A percentile compares a stretch with the other conserved stretches of the same genome.
phyloP scores from a whole-genome alignment of 345 rosid genomes.

The Lenwebbia sp. region DNA sequence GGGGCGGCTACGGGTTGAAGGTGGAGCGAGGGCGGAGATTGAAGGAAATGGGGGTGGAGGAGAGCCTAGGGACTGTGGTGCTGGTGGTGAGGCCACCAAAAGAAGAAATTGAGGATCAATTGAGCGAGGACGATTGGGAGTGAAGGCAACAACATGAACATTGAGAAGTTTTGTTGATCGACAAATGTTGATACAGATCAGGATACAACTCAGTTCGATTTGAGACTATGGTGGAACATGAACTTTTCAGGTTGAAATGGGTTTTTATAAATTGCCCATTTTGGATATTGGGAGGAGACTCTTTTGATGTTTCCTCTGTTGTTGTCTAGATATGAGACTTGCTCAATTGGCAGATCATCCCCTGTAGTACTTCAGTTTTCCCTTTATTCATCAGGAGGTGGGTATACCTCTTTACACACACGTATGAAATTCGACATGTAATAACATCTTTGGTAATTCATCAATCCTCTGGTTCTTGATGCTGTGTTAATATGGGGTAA shows the following conservation, averaged over 20 bases:
- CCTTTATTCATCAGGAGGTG: neutral
- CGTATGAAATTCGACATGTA: neutral
- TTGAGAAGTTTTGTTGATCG: neutral
- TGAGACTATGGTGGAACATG: neutral
- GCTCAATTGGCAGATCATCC: neutral
- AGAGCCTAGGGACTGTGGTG: constrained; percentile 51
- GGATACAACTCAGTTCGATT: neutral
- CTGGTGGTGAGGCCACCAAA: constrained; percentile 76
- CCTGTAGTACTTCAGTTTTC: neutral
- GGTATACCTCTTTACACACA: neutral
- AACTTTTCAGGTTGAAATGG: neutral
- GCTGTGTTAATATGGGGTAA: neutral
- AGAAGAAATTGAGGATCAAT: constrained; percentile 51
- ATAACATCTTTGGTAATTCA: neutral
- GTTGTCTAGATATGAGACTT: neutral
- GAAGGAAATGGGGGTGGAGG: constrained; percentile 45
- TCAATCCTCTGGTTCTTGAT: neutral
- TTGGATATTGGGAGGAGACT: neutral
- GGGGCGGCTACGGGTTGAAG: constrained; percentile 16
- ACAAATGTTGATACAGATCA: neutral
- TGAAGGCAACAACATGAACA: neutral
- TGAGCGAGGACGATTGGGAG: constrained; percentile 70
- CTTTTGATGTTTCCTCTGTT: neutral
- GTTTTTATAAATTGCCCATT: neutral
- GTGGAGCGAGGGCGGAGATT: constrained; percentile 63